Evolutionary conservation across 352 stramenopile species (phyloP).

Genomic region (Phytophthora lateralis): DNA sequence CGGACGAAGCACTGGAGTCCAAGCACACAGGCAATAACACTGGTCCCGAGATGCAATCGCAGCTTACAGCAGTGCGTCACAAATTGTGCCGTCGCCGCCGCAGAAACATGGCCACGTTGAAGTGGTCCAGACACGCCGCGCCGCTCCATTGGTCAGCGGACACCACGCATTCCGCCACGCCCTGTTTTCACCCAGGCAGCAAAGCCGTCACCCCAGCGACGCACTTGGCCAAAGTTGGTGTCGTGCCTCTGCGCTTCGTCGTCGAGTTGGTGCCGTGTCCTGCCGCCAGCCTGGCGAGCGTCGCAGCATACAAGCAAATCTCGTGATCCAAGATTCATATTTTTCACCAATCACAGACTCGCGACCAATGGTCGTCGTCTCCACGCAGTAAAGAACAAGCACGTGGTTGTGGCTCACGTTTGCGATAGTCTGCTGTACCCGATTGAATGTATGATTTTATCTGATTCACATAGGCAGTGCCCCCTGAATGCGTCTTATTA

Average conservation of each 20-base stretch:
- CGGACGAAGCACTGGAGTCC: no score
- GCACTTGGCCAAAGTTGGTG: no score
- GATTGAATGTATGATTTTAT: no score
- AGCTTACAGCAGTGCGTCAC: no score
- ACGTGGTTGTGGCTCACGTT: conserved; percentile 5
- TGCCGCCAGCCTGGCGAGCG: no score
- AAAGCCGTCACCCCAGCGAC: no score
- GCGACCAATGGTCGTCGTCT: conserved; percentile 8
- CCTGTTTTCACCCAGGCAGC: conserved; percentile 6
- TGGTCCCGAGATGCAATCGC: no score
- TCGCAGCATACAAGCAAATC: conserved; percentile 15
- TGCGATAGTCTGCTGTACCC: no score
- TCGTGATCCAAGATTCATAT: conserved; percentile 14
- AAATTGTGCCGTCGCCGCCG: no score
- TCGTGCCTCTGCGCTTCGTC: neutral
- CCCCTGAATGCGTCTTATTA: no score
- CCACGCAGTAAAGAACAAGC: conserved; percentile 21
- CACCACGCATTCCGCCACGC: conserved; percentile 6
- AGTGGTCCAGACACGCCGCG: conserved; percentile 17
- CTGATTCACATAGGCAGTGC: no score
- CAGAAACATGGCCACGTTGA: conserved; percentile 16
- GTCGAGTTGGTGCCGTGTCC: neutral
- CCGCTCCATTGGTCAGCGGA: conserved; percentile 11
- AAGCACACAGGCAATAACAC: no score
- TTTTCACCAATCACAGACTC: conserved; percentile 6